These are phyloP conservation scores for Colletotrichum sp. DNA, from an alignment of 2,329 filamentous ascomycete genomes.

Conservation along the genomic window DNA sequence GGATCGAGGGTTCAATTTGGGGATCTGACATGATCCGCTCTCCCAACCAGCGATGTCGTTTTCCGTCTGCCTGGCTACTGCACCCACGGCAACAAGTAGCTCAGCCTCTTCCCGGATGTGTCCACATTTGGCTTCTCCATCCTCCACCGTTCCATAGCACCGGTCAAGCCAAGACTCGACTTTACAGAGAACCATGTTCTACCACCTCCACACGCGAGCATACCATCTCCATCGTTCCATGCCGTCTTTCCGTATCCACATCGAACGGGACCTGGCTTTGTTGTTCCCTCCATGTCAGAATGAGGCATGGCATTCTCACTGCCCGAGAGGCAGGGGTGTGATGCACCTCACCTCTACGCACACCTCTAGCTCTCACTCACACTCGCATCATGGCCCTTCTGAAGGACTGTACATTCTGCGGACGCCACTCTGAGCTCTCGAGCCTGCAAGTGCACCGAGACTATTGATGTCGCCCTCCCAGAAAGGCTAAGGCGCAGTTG, in stretches of 20 bases:
- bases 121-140: not conserved
- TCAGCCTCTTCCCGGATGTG: conserved; percentile 9
- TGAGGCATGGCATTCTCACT: not conserved
- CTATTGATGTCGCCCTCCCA: conserved; percentile 4
- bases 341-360: conserved; percentile 7
- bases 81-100: not conserved
- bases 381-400: conserved; percentile 1
- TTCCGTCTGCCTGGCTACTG: conserved; percentile 13
- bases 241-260: not conserved
- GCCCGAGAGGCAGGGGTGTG: not conserved
- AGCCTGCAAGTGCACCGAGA: conserved; percentile 6
- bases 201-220: not conserved
- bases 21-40: conserved; percentile 10
- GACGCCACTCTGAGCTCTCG: not conserved
- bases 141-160: not conserved
- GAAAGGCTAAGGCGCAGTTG: not conserved
- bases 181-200: not conserved
- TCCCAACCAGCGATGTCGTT: not conserved
- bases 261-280: not conserved
- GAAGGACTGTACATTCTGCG: not conserved
- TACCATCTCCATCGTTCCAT: not conserved
- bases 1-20: conserved; percentile 5
- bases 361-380: conserved; percentile 12
- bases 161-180: not conserved
- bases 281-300: conserved; percentile 20